Percentiles rank a stretch among this genome's conserved stretches.
Evolutionary conservation across 805 yeast species (phyloP).

Genomic region (Tetrapisispora nanseiensis): DNA sequence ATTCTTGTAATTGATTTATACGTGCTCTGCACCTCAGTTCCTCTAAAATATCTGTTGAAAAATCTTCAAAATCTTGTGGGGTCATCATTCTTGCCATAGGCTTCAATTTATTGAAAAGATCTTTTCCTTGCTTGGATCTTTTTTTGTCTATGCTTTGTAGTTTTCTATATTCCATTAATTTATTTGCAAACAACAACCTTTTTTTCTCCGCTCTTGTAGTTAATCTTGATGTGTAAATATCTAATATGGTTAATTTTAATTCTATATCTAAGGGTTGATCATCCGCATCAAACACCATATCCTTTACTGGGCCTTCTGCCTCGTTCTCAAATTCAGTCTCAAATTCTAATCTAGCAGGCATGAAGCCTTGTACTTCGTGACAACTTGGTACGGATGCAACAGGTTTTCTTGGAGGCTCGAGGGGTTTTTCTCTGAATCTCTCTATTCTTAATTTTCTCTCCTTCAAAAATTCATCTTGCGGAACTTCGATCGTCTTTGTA

Average conservation of each 20-base stretch:
- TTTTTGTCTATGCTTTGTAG: slow-evolving; percentile 76
- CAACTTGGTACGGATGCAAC: slow-evolving; percentile 91
- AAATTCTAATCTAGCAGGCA: slow-evolving; percentile 98
- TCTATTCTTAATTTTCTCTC: slow-evolving; percentile 66
- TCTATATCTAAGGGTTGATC: slow-evolving; percentile 85
- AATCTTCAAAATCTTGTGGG: slow-evolving; percentile 67
- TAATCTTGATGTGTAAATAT: slow-evolving; percentile 80
- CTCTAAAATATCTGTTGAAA: slow-evolving; percentile 59
- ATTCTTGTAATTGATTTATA: slow-evolving; percentile 84
- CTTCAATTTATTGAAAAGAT: slow-evolving; percentile 61
- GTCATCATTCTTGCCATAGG: slow-evolving; percentile 76
- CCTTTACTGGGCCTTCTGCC: slow-evolving; percentile 88
- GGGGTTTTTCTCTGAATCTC: slow-evolving; percentile 55
- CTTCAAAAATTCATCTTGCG: slow-evolving; percentile 60
- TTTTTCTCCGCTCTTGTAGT: slow-evolving; percentile 91
- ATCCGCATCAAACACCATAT: slow-evolving; percentile 90
- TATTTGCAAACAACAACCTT: slow-evolving; percentile 65
- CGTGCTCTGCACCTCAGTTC: slow-evolving; percentile 74
- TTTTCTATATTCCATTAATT: slow-evolving; percentile 74
- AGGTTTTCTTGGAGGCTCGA: slow-evolving; percentile 82
- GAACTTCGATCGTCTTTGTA: slow-evolving; percentile 55
- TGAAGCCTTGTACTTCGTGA: slow-evolving; percentile 93
- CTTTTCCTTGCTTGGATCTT: slow-evolving; percentile 83
- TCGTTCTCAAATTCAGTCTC: slow-evolving; percentile 96
- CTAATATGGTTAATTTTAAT: slow-evolving; percentile 75